These are phyloP conservation scores for Coccomyxa sp. DNA, from an alignment of 139 green algal genomes.

Conservation along the genomic window DNA sequence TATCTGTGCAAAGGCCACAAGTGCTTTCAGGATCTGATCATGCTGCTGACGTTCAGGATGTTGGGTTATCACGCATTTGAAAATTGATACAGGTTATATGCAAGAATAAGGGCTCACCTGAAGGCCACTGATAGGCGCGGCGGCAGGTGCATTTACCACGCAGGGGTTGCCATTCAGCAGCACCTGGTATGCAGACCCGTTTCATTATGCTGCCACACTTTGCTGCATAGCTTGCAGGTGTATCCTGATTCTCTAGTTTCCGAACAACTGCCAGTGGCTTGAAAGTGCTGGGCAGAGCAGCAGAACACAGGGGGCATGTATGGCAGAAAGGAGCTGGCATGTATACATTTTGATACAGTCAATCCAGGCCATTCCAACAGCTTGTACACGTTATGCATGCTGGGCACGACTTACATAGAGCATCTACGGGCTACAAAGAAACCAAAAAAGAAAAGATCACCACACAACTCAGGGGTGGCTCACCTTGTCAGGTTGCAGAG, in stretches of 20 bases:
- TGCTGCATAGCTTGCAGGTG: neutral
- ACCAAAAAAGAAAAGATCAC: neutral
- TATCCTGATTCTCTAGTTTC: neutral
- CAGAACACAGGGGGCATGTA: neutral
- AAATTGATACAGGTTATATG: too few relatives aligned
- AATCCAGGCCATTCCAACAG: neutral
- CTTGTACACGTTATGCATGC: neutral
- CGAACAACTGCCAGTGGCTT: neutral
- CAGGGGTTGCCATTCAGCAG: neutral
- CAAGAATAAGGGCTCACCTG: too few relatives aligned
- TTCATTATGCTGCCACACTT: neutral
- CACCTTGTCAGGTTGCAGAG: slow-evolving; percentile 9
- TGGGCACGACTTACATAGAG: neutral
- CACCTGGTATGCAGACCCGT: neutral
- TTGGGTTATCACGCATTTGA: too few relatives aligned
- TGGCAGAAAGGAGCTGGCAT: neutral
- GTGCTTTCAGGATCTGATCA: too few relatives aligned
- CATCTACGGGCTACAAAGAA: neutral
- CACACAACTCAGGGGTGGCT: neutral
- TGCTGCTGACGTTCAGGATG: too few relatives aligned
- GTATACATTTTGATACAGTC: neutral
- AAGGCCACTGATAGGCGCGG: too few relatives aligned
- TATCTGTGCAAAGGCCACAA: too few relatives aligned
- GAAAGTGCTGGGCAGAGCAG: neutral
- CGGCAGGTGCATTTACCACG: neutral